Conservation (phyloP, 179 eudicot genomes). For the Heliamphora pulchella region DNA sequence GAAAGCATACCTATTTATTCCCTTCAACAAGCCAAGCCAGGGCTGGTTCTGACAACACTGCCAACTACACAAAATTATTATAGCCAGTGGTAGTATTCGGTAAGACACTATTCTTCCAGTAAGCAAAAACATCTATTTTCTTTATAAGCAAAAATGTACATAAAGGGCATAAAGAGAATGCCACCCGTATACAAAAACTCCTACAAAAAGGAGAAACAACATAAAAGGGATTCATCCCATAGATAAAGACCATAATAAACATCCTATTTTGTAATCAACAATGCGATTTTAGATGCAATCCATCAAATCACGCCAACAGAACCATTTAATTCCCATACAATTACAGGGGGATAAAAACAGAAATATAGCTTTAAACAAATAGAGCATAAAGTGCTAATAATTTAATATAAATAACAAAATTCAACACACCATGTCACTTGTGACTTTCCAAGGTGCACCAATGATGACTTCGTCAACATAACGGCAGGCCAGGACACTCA, state of each 20-base stretch:
- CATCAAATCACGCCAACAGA: background rate
- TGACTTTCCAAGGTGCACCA: constrained; percentile 88
- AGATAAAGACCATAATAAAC: background rate
- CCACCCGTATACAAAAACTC: no score
- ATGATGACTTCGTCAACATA: constrained; percentile 92
- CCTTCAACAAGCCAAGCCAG: background rate
- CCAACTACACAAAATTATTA: background rate
- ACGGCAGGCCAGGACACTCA: constrained; percentile 85
- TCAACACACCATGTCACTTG: constrained; percentile 65
- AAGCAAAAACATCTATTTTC: background rate
- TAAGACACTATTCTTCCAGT: background rate
- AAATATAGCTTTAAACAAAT: constrained; percentile 7
- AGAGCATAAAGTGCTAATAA: background rate
- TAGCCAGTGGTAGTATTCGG: background rate
- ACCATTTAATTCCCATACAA: background rate
- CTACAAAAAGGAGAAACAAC: no score
- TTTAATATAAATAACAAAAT: background rate
- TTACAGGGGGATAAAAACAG: background rate
- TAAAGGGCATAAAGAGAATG: no score
- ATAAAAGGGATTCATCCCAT: no score
- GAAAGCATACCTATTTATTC: background rate
- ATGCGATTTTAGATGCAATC: background rate
- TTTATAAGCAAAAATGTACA: no score
- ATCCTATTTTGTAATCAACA: background rate
- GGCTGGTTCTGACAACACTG: background rate